Evolutionary conservation across 768 basidiomycete genomes (phyloP).

Genomic region (Termitomyces eurrhizus): DNA sequence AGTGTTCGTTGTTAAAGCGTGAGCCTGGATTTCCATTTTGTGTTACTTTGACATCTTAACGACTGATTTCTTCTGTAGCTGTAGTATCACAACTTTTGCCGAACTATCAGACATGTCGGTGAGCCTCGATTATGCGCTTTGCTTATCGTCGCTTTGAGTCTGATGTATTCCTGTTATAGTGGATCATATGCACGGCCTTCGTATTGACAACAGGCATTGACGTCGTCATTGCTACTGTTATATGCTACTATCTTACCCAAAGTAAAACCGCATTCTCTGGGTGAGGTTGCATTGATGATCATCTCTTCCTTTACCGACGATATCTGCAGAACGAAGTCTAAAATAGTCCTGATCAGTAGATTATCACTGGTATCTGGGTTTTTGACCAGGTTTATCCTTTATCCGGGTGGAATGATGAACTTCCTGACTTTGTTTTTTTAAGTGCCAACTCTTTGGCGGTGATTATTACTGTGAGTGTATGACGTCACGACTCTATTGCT

Average conservation of each 20-base stretch:
- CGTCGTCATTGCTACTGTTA: slow-evolving; percentile 20
- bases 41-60: not conserved
- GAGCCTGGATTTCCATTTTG: not conserved
- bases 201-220: slow-evolving; percentile 18
- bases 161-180: slow-evolving; percentile 11
- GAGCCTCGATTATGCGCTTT: not conserved
- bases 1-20: slow-evolving; percentile 21
- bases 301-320: not conserved
- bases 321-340: slow-evolving; percentile 16
- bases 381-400: slow-evolving; percentile 13
- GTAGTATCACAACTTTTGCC: slow-evolving; percentile 11
- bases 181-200: slow-evolving; percentile 23
- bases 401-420: not conserved
- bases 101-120: slow-evolving; percentile 14
- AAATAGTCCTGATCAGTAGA: slow-evolving; percentile 16
- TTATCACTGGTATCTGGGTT: slow-evolving; percentile 19
- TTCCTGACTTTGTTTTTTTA: not conserved
- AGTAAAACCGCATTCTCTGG: slow-evolving; percentile 17
- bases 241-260: slow-evolving; percentile 23
- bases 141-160: too few species aligned
- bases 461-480: slow-evolving; percentile 15
- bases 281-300: slow-evolving; percentile 3
- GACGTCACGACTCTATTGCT: not conserved
- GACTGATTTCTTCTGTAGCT: not conserved
- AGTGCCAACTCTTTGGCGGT: slow-evolving; percentile 16